These are phyloP conservation scores for Knufia fluminis DNA, from an alignment of 2,329 filamentous ascomycete species.

Conservation along the genomic window DNA sequence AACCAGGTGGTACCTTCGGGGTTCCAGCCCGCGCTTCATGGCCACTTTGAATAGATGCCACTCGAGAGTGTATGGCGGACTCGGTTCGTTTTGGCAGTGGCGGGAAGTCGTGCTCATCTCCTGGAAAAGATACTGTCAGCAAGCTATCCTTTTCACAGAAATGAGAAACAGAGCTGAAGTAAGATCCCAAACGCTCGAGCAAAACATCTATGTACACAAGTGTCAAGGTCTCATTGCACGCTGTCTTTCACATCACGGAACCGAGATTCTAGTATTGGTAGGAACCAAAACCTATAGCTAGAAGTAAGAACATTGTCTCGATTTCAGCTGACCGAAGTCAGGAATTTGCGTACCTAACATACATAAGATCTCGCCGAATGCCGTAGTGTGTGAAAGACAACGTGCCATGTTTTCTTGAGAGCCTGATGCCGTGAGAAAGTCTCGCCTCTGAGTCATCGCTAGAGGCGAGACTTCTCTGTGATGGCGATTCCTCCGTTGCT, in stretches of 20 bases:
- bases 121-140: conserved; percentile 12
- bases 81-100: conserved; percentile 31
- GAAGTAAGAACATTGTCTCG: conserved; percentile 39
- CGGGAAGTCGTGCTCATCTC: conserved; percentile 40
- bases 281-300: conserved; percentile 26
- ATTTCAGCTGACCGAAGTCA: conserved; percentile 32
- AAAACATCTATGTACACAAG: conserved; percentile 15
- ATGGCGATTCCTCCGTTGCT: conserved; percentile 17
- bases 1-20: conserved; percentile 21
- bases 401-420: conserved; percentile 26
- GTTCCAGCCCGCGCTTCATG: conserved; percentile 20
- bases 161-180: conserved; percentile 13
- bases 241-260: conserved; percentile 16
- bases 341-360: conserved; percentile 38
- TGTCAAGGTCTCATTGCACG: conserved; percentile 20
- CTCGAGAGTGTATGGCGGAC: conserved; percentile 29
- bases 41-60: conserved; percentile 26
- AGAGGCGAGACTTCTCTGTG: conserved; percentile 27
- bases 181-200: conserved; percentile 11
- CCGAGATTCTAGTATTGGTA: conserved; percentile 30
- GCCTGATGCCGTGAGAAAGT: conserved; percentile 30
- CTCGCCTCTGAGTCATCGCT: no score
- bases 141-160: conserved; percentile 4
- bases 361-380: conserved; percentile 30
- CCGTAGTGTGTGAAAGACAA: conserved; percentile 25